These are phyloP conservation scores for Wallemia ichthyophaga DNA, from an alignment of 1,284 basidiomycete genomes.

Conservation along the genomic window DNA sequence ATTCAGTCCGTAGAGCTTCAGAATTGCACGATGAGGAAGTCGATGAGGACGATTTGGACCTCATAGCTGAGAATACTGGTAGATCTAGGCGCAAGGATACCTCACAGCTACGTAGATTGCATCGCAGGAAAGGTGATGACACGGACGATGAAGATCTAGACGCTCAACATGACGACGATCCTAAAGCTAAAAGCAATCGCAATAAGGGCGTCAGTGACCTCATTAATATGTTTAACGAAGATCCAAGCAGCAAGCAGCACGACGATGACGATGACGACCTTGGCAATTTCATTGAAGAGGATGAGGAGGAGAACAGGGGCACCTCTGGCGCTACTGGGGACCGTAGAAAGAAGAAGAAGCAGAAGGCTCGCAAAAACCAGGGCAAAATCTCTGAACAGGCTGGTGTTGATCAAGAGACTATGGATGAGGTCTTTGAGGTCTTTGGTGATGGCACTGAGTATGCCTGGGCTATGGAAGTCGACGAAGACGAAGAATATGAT, in stretches of 20 bases:
- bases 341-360: constrained; percentile 17
- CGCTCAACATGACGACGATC: not conserved
- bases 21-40: constrained; percentile 17
- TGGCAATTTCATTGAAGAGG: constrained; percentile 23
- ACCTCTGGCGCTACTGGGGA: constrained; percentile 24
- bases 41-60: constrained; percentile 82
- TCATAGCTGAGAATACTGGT: constrained; percentile 83
- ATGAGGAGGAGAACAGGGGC: constrained; percentile 32
- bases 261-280: constrained; percentile 13
- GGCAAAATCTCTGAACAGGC: constrained; percentile 34
- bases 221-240: not conserved
- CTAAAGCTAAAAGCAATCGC: not conserved
- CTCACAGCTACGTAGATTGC: constrained; percentile 4
- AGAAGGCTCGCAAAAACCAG: constrained; percentile 25
- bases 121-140: constrained; percentile 21
- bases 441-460: constrained; percentile 94
- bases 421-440: constrained; percentile 87
- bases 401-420: constrained; percentile 72
- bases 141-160: constrained; percentile 5
- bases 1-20: constrained; percentile 2
- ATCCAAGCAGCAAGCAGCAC: constrained; percentile 7
- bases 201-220: not conserved
- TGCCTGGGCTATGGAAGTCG: constrained; percentile 64
- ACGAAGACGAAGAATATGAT: constrained; percentile 30
- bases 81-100: constrained; percentile 14